Base-by-base conservation (phyloP, 495 filamentous ascomycete genomes). In the Darksidea phi region DNA sequence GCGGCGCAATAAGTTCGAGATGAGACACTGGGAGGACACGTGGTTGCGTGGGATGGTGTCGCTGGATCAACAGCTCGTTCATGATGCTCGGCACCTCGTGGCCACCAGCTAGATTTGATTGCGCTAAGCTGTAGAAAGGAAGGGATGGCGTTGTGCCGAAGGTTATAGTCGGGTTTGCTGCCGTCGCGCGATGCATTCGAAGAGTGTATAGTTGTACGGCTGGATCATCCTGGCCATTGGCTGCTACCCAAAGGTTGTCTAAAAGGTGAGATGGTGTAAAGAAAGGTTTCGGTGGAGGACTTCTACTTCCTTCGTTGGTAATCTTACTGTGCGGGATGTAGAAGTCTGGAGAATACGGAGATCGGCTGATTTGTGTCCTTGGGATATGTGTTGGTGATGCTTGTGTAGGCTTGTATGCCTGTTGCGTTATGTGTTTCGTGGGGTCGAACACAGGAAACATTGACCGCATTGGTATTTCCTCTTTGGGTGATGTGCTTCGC, bases 381-480 rank as follows among this genome's bases (percentile, higher is more conserved):
- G 83, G 81, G 59, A 86, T 78, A 66, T 83, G 73, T 23, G 79
- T 76, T 15, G 81, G 77, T 38, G 70, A 79, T 56, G 74, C 63
- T 70, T 80, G 80, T 3, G 81, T 84, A 11, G 86, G 86, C 54
- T 80, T 84, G 68, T 91, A 90, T 38, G 79, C 75, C 69, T 94
- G 89, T 54, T 84, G 82, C 57, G 80, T 79, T 23, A 90, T 78
- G 8, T 87, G 81, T 8, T 88, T 48, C n/a, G 81, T 80, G 10
- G 85, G 84, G 70, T 95, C 84, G 68, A 90, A 92, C n/a, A 78
- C 82, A 13, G 90, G 90, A 70, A 95, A 94, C 59, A 94, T 94
- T 13, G 85, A 87, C 58, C 75, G 78, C 75, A 88, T 87, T 67
- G 77, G 69, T 50, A 71, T 67, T 54, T 74, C 54, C 70, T 69